Evolutionary conservation across 2,329 filamentous ascomycete species (phyloP), one percentile per base, ranked within the genome.

Genomic region (Monosporascus sp.): DNA sequence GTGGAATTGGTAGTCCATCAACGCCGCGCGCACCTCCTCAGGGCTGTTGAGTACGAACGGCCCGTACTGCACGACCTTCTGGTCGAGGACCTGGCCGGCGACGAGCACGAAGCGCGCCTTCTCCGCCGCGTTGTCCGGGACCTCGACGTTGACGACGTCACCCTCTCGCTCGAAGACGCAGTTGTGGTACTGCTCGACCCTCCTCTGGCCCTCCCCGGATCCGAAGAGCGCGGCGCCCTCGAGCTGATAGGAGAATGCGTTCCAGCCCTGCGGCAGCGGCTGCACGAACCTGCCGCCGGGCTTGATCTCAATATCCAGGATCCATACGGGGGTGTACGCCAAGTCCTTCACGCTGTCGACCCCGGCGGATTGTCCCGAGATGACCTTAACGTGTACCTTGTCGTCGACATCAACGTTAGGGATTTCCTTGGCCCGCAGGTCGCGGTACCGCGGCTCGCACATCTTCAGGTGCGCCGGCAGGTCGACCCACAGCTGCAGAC

Each of bases 261-360:
- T 97, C 90, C 91, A 97, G 27, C 85, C 87, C 56, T 77, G 73
- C 0, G 93, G 93, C 3, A 97, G 67, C 5, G 81, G 71, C 74
- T 97, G 93, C 22, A 76, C 78, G 59, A 97, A 76, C 54, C 78
- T 83, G 47, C 89, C 91, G 50, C 93, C 93, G 0, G 92, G 91
- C 63, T 83, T 74, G 50, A 97, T 82, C 20, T 82, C 84, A 49
- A 97, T 76, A 68, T 97, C 93, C 45, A 97, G 78, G 57, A 96
- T 79, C 93, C 93, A 97, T n/a, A 97, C 91, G 0, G 94, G 94
- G 2, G 93, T 97, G 72, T 97, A 97, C 15, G 93, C 92, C 45
- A 97, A 77, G 65, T 97, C 92, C 67, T 93, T 85, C 50, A 96
- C 82, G 15, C 86, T 90, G 66, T 97, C 92, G 50, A 94, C 82